A percentile compares a stretch with the other conserved stretches of the same genome.
phyloP scores from a whole-genome alignment of 768 basidiomycete species.

The Sutorius australiensis region DNA sequence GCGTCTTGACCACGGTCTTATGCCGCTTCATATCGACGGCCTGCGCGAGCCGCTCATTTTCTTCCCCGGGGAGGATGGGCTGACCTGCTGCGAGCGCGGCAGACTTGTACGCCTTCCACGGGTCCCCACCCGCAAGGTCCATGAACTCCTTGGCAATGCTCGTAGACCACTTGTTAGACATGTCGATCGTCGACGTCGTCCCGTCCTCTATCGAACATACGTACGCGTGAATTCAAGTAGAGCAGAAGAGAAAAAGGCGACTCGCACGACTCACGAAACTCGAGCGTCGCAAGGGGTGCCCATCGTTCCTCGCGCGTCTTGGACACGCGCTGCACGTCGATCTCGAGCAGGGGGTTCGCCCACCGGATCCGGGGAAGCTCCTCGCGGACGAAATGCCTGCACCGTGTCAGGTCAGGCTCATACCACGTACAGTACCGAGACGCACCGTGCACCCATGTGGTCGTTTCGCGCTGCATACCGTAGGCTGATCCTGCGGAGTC shows the following conservation, averaged over 20 bases:
- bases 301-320: conserved; percentile 54
- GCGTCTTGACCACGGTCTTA: conserved; percentile 7
- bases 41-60: conserved; percentile 23
- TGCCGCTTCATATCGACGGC: conserved; percentile 6
- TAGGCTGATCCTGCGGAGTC: conserved; percentile 51
- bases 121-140: conserved; percentile 57
- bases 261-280: conserved; percentile 51
- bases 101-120: conserved; percentile 55
- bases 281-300: conserved; percentile 58
- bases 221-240: neutral
- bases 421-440: no score
- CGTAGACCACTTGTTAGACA: conserved; percentile 68
- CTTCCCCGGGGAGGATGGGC: conserved; percentile 48
- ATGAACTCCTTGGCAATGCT: conserved; percentile 67
- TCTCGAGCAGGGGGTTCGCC: conserved; percentile 64
- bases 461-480: conserved; percentile 60
- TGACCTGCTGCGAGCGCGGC: conserved; percentile 44
- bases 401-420: neutral
- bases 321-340: conserved; percentile 51
- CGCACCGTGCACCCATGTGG: conserved; percentile 71
- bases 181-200: conserved; percentile 40
- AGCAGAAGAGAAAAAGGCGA: neutral
- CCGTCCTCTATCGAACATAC: conserved; percentile 44
- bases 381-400: conserved; percentile 75
- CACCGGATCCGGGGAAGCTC: conserved; percentile 75